A percentile compares a stretch with the other conserved stretches of the same genome.
phyloP scores from a whole-genome alignment of 306 rosid genomes.

The Vicia villosa region DNA sequence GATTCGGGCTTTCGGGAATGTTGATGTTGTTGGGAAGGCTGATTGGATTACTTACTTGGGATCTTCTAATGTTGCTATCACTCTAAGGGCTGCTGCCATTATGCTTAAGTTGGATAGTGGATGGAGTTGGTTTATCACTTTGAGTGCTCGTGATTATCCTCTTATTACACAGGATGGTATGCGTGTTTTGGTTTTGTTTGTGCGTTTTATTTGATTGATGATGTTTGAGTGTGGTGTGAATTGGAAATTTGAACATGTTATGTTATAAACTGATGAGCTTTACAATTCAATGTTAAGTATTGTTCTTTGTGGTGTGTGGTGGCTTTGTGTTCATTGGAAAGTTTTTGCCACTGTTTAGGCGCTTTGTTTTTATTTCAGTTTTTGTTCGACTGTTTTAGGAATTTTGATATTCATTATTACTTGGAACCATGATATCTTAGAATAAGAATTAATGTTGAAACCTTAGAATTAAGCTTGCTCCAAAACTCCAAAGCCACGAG shows the following conservation, averaged over 20 bases:
- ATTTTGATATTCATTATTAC: not conserved
- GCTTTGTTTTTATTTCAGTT: not conserved
- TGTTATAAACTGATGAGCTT: not conserved
- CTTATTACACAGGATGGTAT: constrained; percentile 94
- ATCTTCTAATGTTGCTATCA: constrained; percentile 67
- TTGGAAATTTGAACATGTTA: not conserved
- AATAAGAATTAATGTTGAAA: not conserved
- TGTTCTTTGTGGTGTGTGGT: not conserved
- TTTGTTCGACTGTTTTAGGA: constrained; percentile 12
- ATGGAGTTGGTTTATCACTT: constrained; percentile 89
- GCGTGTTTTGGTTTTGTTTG: constrained; percentile 43
- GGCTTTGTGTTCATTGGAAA: constrained; percentile 2
- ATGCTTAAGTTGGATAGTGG: constrained; percentile 73
- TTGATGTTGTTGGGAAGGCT: constrained; percentile 82
- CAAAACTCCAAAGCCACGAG: not conserved
- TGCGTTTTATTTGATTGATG: not conserved
- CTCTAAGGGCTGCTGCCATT: constrained; percentile 81
- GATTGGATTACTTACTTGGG: constrained; percentile 84
- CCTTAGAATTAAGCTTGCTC: not conserved
- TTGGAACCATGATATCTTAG: constrained; percentile 9
- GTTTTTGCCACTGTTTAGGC: constrained; percentile 12
- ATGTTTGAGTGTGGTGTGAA: constrained; percentile 1
- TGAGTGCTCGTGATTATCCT: constrained; percentile 89
- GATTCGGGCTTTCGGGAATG: constrained; percentile 79
- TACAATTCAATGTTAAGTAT: not conserved